Conservation (phyloP, 805 yeast species). For the Kockiozyma suomiensis region DNA sequence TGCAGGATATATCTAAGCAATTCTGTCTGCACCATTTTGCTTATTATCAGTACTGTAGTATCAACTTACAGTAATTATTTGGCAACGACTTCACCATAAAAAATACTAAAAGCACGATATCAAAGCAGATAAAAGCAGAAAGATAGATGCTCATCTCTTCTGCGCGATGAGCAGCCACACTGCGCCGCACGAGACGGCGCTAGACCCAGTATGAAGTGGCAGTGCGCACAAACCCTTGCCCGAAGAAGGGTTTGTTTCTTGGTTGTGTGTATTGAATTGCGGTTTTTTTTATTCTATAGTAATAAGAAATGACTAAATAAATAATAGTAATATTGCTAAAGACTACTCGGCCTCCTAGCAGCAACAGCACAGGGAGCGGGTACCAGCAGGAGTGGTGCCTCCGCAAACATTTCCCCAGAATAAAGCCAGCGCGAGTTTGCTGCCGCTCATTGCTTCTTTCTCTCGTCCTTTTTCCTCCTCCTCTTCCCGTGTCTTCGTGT, state of each 20-base stretch:
- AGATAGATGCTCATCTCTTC: slow-evolving; percentile 9
- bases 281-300: no score
- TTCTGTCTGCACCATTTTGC: no score
- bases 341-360: no score
- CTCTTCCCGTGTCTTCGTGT: not conserved
- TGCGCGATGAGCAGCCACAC: slow-evolving; percentile 14
- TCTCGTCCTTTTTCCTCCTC: not conserved
- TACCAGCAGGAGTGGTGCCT: not conserved
- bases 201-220: not conserved
- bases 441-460: not conserved
- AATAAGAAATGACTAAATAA: no score
- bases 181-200: slow-evolving; percentile 8
- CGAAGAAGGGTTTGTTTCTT: not conserved
- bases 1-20: no score
- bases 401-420: not conserved
- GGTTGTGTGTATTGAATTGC: not conserved
- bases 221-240: slow-evolving; percentile 3
- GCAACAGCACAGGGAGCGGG: no score
- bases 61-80: no score
- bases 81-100: no score
- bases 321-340: no score
- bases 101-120: not conserved
- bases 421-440: not conserved
- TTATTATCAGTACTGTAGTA: not conserved
- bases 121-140: no score